These are phyloP conservation scores for Fusarium goolgardi DNA, from an alignment of 2,329 filamentous ascomycete genomes.

Conservation along the genomic window DNA sequence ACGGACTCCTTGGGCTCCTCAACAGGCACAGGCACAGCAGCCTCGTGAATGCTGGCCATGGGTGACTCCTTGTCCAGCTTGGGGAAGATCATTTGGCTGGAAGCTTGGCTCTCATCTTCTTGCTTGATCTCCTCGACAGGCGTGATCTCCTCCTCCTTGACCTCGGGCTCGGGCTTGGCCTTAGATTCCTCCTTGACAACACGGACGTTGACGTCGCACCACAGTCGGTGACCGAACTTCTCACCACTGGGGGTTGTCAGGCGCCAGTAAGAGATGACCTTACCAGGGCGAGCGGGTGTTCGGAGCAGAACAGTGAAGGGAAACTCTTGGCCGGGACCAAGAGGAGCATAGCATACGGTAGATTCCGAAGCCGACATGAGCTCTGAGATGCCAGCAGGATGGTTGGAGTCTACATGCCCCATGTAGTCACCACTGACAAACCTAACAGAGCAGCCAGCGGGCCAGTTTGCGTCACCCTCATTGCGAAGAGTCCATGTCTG, in stretches of 20 bases:
- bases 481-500: conserved; percentile 95
- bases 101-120: conserved; percentile 48
- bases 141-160: conserved; percentile 41
- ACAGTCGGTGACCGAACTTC: conserved; percentile 92
- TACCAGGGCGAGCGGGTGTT: conserved; percentile 79
- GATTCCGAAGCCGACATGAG: conserved; percentile 85
- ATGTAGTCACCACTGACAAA: conserved; percentile 97
- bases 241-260: conserved; percentile 82
- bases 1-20: conserved; percentile 63
- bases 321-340: conserved; percentile 79
- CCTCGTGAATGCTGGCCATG: conserved; percentile 79
- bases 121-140: conserved; percentile 47
- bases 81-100: conserved; percentile 89
- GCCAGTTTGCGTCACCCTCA: conserved; percentile 82
- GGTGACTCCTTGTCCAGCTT: conserved; percentile 96
- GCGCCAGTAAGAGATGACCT: conserved; percentile 95
- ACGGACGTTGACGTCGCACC: conserved; percentile 88
- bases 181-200: conserved; percentile 51
- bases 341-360: conserved; percentile 75
- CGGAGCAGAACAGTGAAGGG: conserved; percentile 88
- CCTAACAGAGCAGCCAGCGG: conserved; percentile 87
- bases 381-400: conserved; percentile 80
- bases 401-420: conserved; percentile 86
- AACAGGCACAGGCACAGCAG: conserved; percentile 66
- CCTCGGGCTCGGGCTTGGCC: conserved; percentile 36